A percentile compares a stretch with the other conserved stretches of the same genome.
These are phyloP conservation scores for Globisporangium cederbergense DNA, from an alignment of 352 stramenopile genomes.

Conservation along the genomic window DNA sequence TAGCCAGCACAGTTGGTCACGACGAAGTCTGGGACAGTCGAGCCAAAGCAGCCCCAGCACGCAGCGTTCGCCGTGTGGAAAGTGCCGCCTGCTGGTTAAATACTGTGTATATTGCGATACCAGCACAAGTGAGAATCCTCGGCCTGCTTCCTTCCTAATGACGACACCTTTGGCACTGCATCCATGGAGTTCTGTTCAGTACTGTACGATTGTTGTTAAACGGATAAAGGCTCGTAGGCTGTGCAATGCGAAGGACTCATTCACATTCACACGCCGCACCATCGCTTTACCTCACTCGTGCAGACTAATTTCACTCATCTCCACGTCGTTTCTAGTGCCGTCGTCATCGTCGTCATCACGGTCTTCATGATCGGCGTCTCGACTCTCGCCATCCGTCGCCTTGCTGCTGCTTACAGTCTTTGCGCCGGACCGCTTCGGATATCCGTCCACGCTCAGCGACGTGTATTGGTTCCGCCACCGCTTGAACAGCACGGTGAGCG, in stretches of 20 bases:
- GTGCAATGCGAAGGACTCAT: neutral
- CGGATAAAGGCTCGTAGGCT: too few species aligned
- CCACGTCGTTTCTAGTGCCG: constrained; percentile 15
- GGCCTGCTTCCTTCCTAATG: too few species aligned
- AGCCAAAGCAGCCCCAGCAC: too few species aligned
- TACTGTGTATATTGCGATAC: too few species aligned
- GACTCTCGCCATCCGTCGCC: neutral
- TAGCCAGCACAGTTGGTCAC: too few species aligned
- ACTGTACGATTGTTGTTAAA: too few species aligned
- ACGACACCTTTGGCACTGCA: too few species aligned
- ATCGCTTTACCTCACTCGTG: constrained; percentile 21
- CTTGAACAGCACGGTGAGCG: constrained; percentile 39
- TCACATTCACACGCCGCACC: neutral
- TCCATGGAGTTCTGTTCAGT: too few species aligned
- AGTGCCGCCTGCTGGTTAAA: too few species aligned
- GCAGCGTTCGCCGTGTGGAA: too few species aligned
- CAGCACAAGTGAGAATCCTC: too few species aligned
- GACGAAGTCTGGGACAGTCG: too few species aligned
- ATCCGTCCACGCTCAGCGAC: constrained; percentile 29
- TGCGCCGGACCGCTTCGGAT: constrained; percentile 9
- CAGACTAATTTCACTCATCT: constrained; percentile 58
- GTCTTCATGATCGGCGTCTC: constrained; percentile 18
- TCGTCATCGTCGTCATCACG: constrained; percentile 8
- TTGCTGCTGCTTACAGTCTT: constrained; percentile 17
- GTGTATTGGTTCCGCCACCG: constrained; percentile 59